Conservation (phyloP, 2,329 filamentous ascomycete genomes). For the Acephala macrosclerotiorum region DNA sequence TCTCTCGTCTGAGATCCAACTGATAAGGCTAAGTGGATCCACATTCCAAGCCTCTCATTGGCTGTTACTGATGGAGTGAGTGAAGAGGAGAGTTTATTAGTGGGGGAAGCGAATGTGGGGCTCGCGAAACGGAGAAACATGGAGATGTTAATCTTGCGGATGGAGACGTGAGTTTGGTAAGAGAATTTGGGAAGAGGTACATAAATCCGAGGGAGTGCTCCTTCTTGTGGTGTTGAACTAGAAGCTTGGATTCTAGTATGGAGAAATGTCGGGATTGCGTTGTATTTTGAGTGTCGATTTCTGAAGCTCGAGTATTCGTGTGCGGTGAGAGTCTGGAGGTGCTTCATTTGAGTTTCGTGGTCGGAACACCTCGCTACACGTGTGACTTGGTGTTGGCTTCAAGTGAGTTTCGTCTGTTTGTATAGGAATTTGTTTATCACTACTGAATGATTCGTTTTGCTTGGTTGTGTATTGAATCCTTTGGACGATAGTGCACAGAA, state of each 20-base stretch:
- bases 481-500: not conserved
- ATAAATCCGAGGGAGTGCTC: constrained; percentile 12
- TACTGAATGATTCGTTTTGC: too few relatives aligned
- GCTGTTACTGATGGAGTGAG: not conserved
- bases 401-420: too few relatives aligned
- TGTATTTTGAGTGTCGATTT: not conserved
- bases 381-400: too few relatives aligned
- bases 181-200: not conserved
- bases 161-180: not conserved
- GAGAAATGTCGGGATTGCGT: not conserved
- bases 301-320: too few relatives aligned
- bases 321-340: not conserved
- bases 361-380: too few relatives aligned
- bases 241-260: not conserved
- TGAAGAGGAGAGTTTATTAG: not conserved
- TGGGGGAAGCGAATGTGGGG: not conserved
- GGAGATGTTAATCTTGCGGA: too few relatives aligned
- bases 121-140: constrained; percentile 8
- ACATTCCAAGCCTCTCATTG: not conserved
- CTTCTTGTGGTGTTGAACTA: not conserved
- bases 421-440: too few relatives aligned
- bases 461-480: too few relatives aligned
- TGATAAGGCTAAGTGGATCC: not conserved
- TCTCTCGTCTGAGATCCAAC: not conserved
- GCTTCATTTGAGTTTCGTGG: too few relatives aligned